Conservation (phyloP, 2,329 filamentous ascomycete species). For the Botrytis deweyae region DNA sequence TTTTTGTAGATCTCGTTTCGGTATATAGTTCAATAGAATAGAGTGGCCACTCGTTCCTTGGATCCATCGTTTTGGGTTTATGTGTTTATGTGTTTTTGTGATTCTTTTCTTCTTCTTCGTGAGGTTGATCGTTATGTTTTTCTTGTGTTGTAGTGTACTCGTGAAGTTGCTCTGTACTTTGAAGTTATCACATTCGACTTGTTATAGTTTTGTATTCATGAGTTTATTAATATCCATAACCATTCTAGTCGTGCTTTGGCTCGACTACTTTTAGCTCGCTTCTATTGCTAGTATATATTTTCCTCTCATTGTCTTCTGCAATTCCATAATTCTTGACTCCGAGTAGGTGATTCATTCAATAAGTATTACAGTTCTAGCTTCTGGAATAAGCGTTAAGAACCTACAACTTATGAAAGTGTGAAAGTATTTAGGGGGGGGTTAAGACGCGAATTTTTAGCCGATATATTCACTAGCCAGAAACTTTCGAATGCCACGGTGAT, state of each 20-base stretch:
- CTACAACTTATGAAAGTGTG: neutral
- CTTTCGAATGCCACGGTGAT: neutral
- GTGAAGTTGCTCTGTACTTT: neutral
- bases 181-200: neutral
- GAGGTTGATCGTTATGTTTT: fast-evolving
- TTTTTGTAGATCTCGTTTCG: neutral
- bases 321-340: neutral
- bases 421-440: neutral
- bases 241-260: fast-evolving
- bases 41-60: neutral
- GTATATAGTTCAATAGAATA: neutral
- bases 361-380: neutral
- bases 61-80: neutral
- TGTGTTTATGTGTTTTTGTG: neutral
- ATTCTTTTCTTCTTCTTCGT: neutral
- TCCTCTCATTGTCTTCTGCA: neutral
- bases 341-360: neutral
- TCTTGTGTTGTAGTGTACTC: neutral
- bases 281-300: neutral
- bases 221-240: fast-evolving
- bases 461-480: neutral
- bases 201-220: fast-evolving
- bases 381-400: neutral
- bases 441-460: neutral
- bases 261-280: fast-evolving